phyloP scores from a whole-genome alignment of 202 grass and related monocot species.

The Bolboschoenoplectus hybrid region DNA sequence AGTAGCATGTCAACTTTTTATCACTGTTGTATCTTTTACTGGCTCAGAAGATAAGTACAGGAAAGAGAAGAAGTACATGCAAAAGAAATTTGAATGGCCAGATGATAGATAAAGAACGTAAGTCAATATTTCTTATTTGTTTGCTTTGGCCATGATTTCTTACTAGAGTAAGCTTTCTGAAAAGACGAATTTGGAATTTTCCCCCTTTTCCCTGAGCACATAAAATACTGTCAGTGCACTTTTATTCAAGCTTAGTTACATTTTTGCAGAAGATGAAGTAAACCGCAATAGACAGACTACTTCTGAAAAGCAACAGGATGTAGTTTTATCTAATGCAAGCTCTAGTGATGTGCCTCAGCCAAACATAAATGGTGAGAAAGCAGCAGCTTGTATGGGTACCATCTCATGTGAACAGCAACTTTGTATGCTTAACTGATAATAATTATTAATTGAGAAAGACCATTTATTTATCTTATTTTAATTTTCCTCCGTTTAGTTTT shows the following conservation, averaged over 20 bases:
- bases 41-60: neutral
- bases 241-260: neutral
- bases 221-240: conserved; percentile 2
- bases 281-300: neutral
- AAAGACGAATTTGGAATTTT: neutral
- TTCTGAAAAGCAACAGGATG: conserved; percentile 8
- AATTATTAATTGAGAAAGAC: neutral
- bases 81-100: conserved; percentile 14
- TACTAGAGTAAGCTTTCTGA: neutral
- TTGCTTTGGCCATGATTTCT: conserved; percentile 4
- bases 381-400: neutral
- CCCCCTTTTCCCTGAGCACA: neutral
- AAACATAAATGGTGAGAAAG: conserved; percentile 1
- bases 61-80: conserved; percentile 11
- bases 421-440: neutral
- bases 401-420: neutral
- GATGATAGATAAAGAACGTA: neutral
- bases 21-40: neutral
- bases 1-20: neutral
- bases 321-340: conserved; percentile 9
- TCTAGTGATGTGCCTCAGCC: conserved; percentile 1
- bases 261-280: conserved; percentile 24
- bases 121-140: conserved; percentile 8
- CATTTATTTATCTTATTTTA: neutral
- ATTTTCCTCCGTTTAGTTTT: neutral